phyloP scores from a whole-genome alignment of 2,329 filamentous ascomycete genomes.

The Colletotrichum sp. region DNA sequence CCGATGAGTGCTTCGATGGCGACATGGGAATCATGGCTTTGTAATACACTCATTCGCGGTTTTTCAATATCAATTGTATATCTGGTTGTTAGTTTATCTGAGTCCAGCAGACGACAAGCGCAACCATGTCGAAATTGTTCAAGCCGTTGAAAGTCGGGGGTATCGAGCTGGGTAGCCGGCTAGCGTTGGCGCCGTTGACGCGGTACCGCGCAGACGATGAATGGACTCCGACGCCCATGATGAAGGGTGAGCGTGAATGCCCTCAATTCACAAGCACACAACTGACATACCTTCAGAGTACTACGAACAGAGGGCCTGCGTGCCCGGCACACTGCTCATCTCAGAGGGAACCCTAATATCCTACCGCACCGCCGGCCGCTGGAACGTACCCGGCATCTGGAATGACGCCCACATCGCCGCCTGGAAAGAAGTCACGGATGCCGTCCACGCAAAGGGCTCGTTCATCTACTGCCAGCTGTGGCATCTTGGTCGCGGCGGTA shows the following conservation, averaged over 20 bases:
- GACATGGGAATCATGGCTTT: background rate
- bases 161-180: conserved; percentile 21
- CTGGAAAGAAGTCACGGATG: conserved; percentile 66
- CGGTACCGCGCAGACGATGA: conserved; percentile 26
- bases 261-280: background rate
- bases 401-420: conserved; percentile 58
- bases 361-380: conserved; percentile 47
- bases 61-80: background rate
- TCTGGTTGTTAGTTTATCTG: accelerated
- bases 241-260: conserved; percentile 16
- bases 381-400: conserved; percentile 62
- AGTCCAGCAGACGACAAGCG: background rate
- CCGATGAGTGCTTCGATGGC: background rate
- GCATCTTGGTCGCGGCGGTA: conserved; percentile 62
- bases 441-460: conserved; percentile 66
- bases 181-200: conserved; percentile 26
- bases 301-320: conserved; percentile 32
- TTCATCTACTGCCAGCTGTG: conserved; percentile 71
- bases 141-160: conserved; percentile 21
- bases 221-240: conserved; percentile 18
- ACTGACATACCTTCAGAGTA: conserved; percentile 23
- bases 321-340: conserved; percentile 54
- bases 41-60: background rate
- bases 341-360: conserved; percentile 63
- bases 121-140: conserved; percentile 21